A percentile compares a stretch with the other conserved stretches of the same genome.
Evolutionary conservation across 225 moss, liverwort and hornwort genomes (phyloP).

Genomic region (Sphagnum contortum): DNA sequence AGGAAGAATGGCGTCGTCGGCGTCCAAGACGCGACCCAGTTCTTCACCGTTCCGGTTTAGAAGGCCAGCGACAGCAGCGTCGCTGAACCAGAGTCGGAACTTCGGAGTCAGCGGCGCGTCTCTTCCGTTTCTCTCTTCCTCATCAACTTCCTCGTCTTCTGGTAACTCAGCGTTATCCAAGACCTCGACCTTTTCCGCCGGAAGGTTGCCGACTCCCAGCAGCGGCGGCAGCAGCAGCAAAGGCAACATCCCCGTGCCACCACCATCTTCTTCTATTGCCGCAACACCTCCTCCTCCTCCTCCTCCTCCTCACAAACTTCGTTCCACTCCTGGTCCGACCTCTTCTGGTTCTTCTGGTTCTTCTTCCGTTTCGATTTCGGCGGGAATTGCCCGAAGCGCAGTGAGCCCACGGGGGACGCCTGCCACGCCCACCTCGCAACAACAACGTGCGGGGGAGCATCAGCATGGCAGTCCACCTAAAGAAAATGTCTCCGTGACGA

Average conservation of each 20-base stretch:
- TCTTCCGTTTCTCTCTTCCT: slow-evolving; percentile 32
- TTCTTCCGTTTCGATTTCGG: too few relatives aligned
- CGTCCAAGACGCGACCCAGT: slow-evolving; percentile 45
- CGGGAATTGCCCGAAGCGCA: slow-evolving; percentile 37
- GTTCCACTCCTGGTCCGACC: slow-evolving; percentile 31
- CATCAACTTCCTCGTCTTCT: slow-evolving; percentile 25
- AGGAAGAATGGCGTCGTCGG: slow-evolving; percentile 15
- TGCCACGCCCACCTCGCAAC: slow-evolving; percentile 9
- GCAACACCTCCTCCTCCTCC: too few relatives aligned
- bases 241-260: slow-evolving; percentile 29
- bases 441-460: slow-evolving; percentile 59
- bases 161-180: slow-evolving; percentile 34
- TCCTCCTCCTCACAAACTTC: slow-evolving; percentile 42
- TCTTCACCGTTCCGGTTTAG: slow-evolving; percentile 45
- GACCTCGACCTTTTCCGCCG: slow-evolving; percentile 22
- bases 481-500: slow-evolving; percentile 87
- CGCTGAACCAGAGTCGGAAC: slow-evolving; percentile 17
- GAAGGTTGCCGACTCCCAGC: slow-evolving; percentile 25
- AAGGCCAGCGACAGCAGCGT: slow-evolving; percentile 14
- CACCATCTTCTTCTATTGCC: slow-evolving; percentile 16
- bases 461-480: slow-evolving; percentile 73
- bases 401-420: too few relatives aligned
- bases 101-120: slow-evolving; percentile 11
- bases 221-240: slow-evolving; percentile 15
- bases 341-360: too few relatives aligned